Conservation (phyloP, 2,329 filamentous ascomycete species). For the Alternaria tenuissima region DNA sequence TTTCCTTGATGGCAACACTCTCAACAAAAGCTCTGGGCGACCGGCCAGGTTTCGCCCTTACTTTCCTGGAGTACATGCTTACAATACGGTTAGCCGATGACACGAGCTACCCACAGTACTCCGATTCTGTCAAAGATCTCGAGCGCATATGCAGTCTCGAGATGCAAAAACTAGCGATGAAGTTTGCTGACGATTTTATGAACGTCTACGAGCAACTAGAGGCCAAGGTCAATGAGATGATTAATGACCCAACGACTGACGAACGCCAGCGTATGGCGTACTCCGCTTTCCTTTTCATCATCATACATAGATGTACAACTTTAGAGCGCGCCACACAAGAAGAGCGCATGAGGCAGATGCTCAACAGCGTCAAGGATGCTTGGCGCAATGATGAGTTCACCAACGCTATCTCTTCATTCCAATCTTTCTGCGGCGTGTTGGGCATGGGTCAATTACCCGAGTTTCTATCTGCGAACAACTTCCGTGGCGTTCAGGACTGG, state of each 20-base stretch:
- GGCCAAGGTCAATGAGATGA: constrained; percentile 80
- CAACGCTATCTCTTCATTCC: constrained; percentile 74
- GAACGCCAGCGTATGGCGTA: constrained; percentile 86
- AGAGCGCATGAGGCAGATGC: constrained; percentile 75
- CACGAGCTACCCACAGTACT: constrained; percentile 75
- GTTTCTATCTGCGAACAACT: constrained; percentile 77
- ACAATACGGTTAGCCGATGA: constrained; percentile 80
- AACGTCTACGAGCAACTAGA: constrained; percentile 89
- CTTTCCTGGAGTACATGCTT: constrained; percentile 89
- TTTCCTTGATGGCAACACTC: constrained; percentile 84
- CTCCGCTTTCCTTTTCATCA: constrained; percentile 90
- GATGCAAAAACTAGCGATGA: constrained; percentile 84
- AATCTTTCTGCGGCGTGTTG: constrained; percentile 80
- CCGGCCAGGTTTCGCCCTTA: constrained; percentile 82
- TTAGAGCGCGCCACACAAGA: constrained; percentile 77
- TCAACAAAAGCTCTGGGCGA: constrained; percentile 81
- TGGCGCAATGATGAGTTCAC: constrained; percentile 80
- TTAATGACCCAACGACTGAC: constrained; percentile 75
- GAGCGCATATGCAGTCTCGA: constrained; percentile 87
- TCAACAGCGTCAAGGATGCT: constrained; percentile 79
- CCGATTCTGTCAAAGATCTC: constrained; percentile 88
- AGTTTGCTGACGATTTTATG: constrained; percentile 90
- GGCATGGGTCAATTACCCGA: constrained; percentile 81
- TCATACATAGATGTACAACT: constrained; percentile 83
- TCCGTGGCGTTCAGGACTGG: constrained; percentile 84